Conservation (phyloP, 805 yeast species). For the Debaryomyces castellii region DNA sequence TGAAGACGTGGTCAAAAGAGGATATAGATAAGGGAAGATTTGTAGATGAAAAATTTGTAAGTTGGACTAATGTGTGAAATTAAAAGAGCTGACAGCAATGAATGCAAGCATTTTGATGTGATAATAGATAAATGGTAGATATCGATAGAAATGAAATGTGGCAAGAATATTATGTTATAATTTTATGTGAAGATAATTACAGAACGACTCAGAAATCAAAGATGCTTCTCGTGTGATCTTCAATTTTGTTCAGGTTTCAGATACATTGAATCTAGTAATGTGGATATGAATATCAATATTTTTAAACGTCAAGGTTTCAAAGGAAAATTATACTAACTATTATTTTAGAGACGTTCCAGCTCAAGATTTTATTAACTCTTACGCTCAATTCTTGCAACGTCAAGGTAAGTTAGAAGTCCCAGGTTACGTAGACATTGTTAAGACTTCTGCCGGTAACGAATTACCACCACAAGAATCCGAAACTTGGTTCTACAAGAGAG, state of each 20-base stretch:
- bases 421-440: conserved; percentile 99
- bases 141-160: too few relatives aligned
- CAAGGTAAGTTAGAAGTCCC: conserved; percentile 99
- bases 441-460: conserved; percentile 98
- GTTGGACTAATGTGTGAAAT: neutral
- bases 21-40: neutral
- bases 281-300: neutral
- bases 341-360: conserved; percentile 98
- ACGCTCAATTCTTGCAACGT: conserved; percentile 99
- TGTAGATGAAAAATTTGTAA: neutral
- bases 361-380: conserved; percentile 99
- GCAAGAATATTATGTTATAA: too few relatives aligned
- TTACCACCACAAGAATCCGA: conserved; percentile 99
- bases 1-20: neutral
- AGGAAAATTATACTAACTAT: conserved; percentile 30
- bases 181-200: too few relatives aligned
- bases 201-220: too few relatives aligned
- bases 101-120: neutral
- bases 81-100: neutral
- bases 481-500: conserved; percentile 99
- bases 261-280: neutral
- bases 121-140: too few relatives aligned
- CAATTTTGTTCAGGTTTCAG: too few relatives aligned
- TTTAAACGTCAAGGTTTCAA: neutral
- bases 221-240: too few relatives aligned